These are phyloP conservation scores for Neurospora terricola DNA, from an alignment of 495 filamentous ascomycete genomes.

Conservation along the genomic window DNA sequence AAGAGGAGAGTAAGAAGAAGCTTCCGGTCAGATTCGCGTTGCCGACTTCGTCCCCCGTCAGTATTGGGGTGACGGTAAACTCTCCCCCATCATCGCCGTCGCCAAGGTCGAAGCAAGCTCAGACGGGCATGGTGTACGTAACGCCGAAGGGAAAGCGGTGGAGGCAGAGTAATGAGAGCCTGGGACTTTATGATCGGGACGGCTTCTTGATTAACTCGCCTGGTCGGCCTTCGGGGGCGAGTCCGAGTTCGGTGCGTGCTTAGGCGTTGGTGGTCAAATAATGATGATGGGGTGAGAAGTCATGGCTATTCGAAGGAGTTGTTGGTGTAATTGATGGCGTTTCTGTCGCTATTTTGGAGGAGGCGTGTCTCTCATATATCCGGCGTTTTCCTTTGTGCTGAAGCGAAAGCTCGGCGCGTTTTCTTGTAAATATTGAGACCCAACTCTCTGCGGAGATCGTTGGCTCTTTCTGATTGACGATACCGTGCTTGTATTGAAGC, in stretches of 20 bases:
- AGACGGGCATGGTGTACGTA: background rate
- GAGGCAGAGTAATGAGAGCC: constrained; percentile 6
- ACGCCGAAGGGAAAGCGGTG: background rate
- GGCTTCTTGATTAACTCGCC: constrained; percentile 14
- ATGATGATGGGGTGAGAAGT: background rate
- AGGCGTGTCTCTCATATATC: too few relatives aligned
- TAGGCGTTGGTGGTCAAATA: background rate
- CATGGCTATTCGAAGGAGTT: background rate
- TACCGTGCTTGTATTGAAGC: background rate
- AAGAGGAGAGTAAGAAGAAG: constrained; percentile 5
- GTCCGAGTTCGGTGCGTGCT: background rate
- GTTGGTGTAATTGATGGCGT: background rate
- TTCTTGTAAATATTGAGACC: background rate
- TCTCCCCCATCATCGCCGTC: background rate
- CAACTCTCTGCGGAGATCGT: too few relatives aligned
- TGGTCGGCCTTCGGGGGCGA: background rate
- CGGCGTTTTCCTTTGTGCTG: background rate
- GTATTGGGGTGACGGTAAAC: background rate
- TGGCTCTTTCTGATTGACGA: background rate
- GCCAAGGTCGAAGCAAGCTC: background rate
- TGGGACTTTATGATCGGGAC: constrained; percentile 13
- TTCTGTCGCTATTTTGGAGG: too few relatives aligned
- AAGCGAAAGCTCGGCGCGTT: background rate
- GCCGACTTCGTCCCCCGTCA: background rate
- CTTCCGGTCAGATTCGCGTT: background rate